Evolutionary conservation across 1,284 basidiomycete genomes (phyloP).

Genomic region (Ganoderma lucidum): DNA sequence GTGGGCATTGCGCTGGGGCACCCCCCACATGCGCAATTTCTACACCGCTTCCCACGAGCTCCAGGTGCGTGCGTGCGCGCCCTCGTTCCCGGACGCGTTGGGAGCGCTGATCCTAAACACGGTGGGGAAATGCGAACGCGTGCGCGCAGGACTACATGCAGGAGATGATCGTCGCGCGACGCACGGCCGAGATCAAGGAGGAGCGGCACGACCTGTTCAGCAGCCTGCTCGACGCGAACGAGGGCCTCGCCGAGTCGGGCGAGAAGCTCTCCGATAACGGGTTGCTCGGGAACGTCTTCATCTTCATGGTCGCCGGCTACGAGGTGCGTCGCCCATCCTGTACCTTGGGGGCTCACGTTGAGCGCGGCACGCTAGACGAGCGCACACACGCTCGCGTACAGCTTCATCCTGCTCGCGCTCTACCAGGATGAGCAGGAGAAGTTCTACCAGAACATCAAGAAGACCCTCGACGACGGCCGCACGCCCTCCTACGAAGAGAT

Average conservation of each 20-base stretch:
- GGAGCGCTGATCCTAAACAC: neutral
- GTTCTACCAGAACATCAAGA: conserved; percentile 59
- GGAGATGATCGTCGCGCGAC: conserved; percentile 54
- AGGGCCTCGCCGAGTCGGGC: conserved; percentile 43
- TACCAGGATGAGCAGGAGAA: conserved; percentile 70
- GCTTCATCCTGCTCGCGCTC: conserved; percentile 58
- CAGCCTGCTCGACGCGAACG: conserved; percentile 59
- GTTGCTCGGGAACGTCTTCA: conserved; percentile 60
- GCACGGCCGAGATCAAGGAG: conserved; percentile 47
- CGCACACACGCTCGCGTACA: conserved; percentile 63
- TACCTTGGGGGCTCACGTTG: neutral
- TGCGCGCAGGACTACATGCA: conserved; percentile 15
- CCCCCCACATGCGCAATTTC: conserved; percentile 14
- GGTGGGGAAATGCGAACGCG: neutral
- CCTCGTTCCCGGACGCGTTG: too few species aligned
- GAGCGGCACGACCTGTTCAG: conserved; percentile 63
- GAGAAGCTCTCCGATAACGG: conserved; percentile 54
- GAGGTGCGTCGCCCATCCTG: conserved; percentile 49
- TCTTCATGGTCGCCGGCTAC: conserved; percentile 62
- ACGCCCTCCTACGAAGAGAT: conserved; percentile 61
- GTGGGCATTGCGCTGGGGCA: conserved; percentile 22
- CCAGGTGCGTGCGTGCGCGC: conserved; percentile 15
- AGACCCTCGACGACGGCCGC: conserved; percentile 6
- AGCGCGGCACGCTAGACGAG: conserved; percentile 47
- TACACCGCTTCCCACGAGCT: conserved; percentile 15